Percentiles rank a stretch among this genome's conserved stretches.
These are phyloP conservation scores for Lavandula angustifolia DNA, from an alignment of 257 asterid genomes.

Conservation along the genomic window DNA sequence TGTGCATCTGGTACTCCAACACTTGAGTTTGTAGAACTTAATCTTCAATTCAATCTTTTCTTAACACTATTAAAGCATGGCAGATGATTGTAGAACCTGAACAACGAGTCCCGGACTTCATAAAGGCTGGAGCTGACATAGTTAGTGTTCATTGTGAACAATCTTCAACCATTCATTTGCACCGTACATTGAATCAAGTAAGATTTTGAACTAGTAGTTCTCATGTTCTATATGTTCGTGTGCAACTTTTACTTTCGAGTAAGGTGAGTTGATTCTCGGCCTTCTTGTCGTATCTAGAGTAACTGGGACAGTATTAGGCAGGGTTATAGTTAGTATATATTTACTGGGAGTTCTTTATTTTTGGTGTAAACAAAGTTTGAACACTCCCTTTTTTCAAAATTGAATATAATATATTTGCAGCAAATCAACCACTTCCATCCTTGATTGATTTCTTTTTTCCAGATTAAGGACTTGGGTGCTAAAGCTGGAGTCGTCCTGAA, in stretches of 20 bases:
- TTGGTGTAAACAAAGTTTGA: neutral
- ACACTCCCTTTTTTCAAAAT: neutral
- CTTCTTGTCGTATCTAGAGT: slow-evolving; percentile 7
- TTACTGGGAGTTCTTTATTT: neutral
- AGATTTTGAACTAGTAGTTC: slow-evolving; percentile 35
- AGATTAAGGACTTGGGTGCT: slow-evolving; percentile 91
- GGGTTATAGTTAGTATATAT: neutral
- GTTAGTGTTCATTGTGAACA: slow-evolving; percentile 97
- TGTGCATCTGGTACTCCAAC: slow-evolving; percentile 84
- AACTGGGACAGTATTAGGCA: neutral
- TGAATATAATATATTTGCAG: neutral
- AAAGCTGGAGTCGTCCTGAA: slow-evolving; percentile 99
- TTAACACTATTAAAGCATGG: slow-evolving; percentile 40
- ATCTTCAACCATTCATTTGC: slow-evolving; percentile 96
- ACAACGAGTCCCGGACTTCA: slow-evolving; percentile 94
- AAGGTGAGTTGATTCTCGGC: neutral
- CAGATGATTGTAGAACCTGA: slow-evolving; percentile 99
- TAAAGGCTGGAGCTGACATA: slow-evolving; percentile 98
- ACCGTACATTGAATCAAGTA: slow-evolving; percentile 89
- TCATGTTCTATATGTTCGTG: neutral
- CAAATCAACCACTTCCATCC: neutral
- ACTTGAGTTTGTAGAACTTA: slow-evolving; percentile 18
- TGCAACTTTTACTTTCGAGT: slow-evolving; percentile 1
- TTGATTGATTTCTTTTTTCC: slow-evolving; percentile 31
- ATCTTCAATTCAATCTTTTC: slow-evolving; percentile 25